Evolutionary conservation across 768 basidiomycete genomes (phyloP).

Genomic region (Saitozyma podzolica): DNA sequence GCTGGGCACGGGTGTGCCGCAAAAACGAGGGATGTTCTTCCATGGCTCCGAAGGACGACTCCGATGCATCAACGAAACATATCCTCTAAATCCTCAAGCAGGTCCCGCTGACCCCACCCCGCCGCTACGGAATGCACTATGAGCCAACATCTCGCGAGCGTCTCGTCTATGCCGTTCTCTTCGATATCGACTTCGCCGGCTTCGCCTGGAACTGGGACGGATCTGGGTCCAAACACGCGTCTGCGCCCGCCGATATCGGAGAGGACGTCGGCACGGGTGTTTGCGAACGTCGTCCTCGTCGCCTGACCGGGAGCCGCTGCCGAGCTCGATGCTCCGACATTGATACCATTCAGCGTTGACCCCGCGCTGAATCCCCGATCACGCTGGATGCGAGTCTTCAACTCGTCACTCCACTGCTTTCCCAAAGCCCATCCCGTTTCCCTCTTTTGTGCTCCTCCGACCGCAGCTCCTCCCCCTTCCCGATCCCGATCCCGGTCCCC

Average conservation of each 20-base stretch:
- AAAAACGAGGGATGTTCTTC: too few species aligned
- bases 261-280: neutral
- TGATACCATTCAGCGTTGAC: neutral
- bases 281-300: neutral
- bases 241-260: neutral
- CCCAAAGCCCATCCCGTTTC: slow-evolving; percentile 9
- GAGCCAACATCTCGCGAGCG: slow-evolving; percentile 45
- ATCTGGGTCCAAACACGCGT: neutral
- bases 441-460: slow-evolving; percentile 1
- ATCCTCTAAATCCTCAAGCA: slow-evolving; percentile 37
- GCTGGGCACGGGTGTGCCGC: too few species aligned
- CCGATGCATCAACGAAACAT: slow-evolving; percentile 25
- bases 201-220: too few species aligned
- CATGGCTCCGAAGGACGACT: too few species aligned
- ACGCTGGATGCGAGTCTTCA: too few species aligned
- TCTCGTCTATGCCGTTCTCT: slow-evolving; percentile 36
- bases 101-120: slow-evolving; percentile 47
- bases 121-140: slow-evolving; percentile 40
- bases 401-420: neutral
- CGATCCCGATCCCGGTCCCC: too few species aligned
- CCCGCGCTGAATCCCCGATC: too few species aligned
- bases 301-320: too few species aligned
- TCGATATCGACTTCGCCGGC: slow-evolving; percentile 13
- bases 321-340: neutral
- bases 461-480: slow-evolving; percentile 8